These are phyloP conservation scores for Hirschfeldia incana DNA, from an alignment of 345 rosid species.

Conservation along the genomic window DNA sequence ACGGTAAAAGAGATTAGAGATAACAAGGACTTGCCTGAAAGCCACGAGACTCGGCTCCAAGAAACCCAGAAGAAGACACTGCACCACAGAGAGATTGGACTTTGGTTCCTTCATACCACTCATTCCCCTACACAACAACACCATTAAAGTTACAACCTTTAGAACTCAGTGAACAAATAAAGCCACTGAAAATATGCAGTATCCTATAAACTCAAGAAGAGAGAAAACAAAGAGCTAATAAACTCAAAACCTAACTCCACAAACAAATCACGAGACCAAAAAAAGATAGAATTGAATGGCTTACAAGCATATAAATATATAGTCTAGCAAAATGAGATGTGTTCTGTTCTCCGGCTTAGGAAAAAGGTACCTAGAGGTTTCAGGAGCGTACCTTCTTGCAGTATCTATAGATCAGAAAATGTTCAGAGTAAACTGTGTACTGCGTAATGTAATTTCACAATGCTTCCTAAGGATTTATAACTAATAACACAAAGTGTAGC, in stretches of 20 bases:
- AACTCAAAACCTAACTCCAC: too few species aligned
- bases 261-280: too few species aligned
- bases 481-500: not conserved
- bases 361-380: constrained; percentile 1
- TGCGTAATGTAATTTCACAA: not conserved
- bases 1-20: not conserved
- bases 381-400: not conserved
- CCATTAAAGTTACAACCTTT: not conserved
- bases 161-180: not conserved
- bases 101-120: constrained; percentile 97
- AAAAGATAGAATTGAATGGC: too few species aligned
- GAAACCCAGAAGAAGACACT: constrained; percentile 79
- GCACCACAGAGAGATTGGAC: constrained; percentile 98
- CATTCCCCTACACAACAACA: constrained; percentile 47
- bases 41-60: constrained; percentile 98
- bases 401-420: too few species aligned
- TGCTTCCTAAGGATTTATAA: not conserved
- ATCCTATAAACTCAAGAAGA: not conserved
- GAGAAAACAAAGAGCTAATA: not conserved
- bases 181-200: not conserved
- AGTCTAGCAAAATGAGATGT: not conserved
- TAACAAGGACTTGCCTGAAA: constrained; percentile 62
- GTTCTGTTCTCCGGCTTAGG: not conserved
- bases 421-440: not conserved
- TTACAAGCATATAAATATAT: not conserved